phyloP scores from a whole-genome alignment of 2,329 filamentous ascomycete species.

The Ceratocystis alfenasii region DNA sequence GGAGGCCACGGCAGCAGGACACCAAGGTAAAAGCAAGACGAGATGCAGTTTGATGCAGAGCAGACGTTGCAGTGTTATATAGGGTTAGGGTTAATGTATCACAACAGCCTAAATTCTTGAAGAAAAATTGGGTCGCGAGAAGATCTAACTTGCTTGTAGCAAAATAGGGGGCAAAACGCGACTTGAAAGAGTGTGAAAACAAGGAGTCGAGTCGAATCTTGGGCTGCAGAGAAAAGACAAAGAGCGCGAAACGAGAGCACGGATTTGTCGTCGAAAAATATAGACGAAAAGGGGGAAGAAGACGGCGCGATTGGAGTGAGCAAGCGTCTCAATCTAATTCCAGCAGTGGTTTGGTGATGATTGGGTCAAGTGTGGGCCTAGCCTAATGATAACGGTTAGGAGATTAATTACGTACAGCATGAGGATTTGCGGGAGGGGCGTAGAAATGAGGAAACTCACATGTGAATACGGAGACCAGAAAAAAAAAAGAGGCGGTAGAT shows the following conservation, averaged over 20 bases:
- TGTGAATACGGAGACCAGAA: neutral
- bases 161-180: conserved; percentile 1
- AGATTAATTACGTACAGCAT: conserved; percentile 6
- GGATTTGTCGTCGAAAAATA: neutral
- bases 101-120: conserved; percentile 1
- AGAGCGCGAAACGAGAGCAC: neutral
- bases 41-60: neutral
- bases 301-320: neutral
- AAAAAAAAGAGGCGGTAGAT: neutral
- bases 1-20: neutral
- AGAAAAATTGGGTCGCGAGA: neutral
- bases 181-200: neutral
- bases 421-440: neutral
- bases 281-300: neutral
- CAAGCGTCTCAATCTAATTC: neutral
- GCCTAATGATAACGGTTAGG: conserved; percentile 3
- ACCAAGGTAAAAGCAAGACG: neutral
- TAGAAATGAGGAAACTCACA: neutral
- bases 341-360: neutral
- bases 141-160: neutral
- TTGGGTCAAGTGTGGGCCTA: conserved; percentile 5
- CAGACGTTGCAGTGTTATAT: neutral
- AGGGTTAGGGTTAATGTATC: conserved; percentile 9
- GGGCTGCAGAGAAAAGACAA: neutral
- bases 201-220: neutral